Conservation (phyloP, 139 green algal species). For the Tetraselmis chui region DNA sequence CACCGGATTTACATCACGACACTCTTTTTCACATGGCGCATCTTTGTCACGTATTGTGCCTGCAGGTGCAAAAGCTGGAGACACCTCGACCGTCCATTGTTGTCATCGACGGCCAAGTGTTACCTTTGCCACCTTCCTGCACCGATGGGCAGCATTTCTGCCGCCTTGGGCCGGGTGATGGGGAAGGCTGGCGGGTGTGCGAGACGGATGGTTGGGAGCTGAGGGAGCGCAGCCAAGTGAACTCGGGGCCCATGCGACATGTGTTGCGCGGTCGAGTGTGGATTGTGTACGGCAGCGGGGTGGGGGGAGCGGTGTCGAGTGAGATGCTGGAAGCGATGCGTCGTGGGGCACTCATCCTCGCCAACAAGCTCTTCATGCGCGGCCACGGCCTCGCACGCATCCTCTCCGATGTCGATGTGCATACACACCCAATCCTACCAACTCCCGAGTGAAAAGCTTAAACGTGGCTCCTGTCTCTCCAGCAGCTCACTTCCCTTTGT, state of each 20-base stretch:
- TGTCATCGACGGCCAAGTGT: too few species aligned
- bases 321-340: not conserved
- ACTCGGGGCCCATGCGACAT: slow-evolving; percentile 10
- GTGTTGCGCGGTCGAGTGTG: not conserved
- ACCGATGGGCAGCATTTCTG: not conserved
- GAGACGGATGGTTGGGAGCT: not conserved
- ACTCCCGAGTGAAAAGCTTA: too few species aligned
- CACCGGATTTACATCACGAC: too few species aligned
- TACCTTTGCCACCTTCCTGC: not conserved
- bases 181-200: slow-evolving; percentile 4
- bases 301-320: not conserved
- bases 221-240: not conserved
- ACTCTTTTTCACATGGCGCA: too few species aligned
- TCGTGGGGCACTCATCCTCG: not conserved
- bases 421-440: not conserved
- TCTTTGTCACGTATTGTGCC: too few species aligned
- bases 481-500: too few species aligned
- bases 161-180: too few species aligned
- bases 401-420: not conserved
- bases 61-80: too few species aligned
- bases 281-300: slow-evolving; percentile 10
- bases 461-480: too few species aligned
- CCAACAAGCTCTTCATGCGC: slow-evolving; percentile 6
- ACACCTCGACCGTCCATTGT: too few species aligned
- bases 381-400: slow-evolving; percentile 1